Base-by-base conservation (phyloP, 2,329 filamentous ascomycete genomes). In the Blastomyces emzantsi region DNA sequence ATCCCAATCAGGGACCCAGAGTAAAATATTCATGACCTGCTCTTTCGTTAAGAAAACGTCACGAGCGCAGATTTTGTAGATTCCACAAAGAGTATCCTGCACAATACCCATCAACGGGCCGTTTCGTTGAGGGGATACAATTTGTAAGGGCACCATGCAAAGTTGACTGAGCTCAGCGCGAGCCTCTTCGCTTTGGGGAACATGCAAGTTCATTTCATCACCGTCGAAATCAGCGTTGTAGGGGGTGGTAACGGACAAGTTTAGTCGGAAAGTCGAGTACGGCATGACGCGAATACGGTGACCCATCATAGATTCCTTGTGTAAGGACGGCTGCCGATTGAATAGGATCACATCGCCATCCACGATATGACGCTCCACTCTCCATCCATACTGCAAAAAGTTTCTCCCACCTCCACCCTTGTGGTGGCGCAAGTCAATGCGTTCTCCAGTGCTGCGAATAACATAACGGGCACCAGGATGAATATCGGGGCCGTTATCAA, bases 251-350 rank as follows among this genome's bases (percentile, higher is more conserved):
- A 99, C 94, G 0, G 94, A 99, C 69, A 99, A 78, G 73, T 99
- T 99, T 57, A 99, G 84, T 67, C 94, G 88, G 82, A 99, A 99
- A 1, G 94, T 99, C 6, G 94, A 99, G 77, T 96, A 99, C 2
- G 94, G 94, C 92, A 99, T 97, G 66, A 99, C 94, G 65, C 89
- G 88, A 67, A 99, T 94, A 70, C 91, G 87, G 78, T 99, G 94
- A 77, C 91, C 94, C 95, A 99, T 99, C 94, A 99, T 99, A 65
- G 94, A 99, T 75, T 99, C 94, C 78, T 99, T 99, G 83, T 99
- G 94, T 72, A 99, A 82, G 45, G 94, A 99, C 0, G 94, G 94
- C 75, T 99, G 94, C 83, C 94, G 94, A 77, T 99, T 99, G 86
- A 99, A 99, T 73, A 99, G 92, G 78, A 99, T 97, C 69, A 91